phyloP scores from a whole-genome alignment of 2,329 filamentous ascomycete species.

The Thermothelomyces thermophilus region DNA sequence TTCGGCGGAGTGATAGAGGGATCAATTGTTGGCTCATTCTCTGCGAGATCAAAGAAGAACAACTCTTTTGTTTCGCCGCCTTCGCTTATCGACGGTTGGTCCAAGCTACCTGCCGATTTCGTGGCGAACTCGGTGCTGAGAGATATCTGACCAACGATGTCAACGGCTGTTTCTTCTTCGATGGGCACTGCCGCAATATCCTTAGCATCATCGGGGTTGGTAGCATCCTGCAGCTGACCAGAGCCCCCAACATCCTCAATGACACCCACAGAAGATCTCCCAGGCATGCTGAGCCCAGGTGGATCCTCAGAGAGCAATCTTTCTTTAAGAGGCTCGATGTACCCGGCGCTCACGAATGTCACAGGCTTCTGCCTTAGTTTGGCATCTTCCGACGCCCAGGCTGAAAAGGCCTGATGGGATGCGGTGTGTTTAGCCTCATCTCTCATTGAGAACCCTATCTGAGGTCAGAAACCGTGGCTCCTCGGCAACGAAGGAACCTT shows the following conservation, averaged over 20 bases:
- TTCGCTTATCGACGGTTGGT: neutral
- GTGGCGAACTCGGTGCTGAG: neutral
- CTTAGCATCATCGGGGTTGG: too few species aligned
- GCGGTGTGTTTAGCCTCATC: slow-evolving; percentile 47
- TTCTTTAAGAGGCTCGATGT: slow-evolving; percentile 43
- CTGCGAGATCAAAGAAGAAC: slow-evolving; percentile 36
- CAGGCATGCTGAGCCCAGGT: neutral
- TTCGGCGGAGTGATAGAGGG: slow-evolving; percentile 7
- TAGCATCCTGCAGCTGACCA: too few species aligned
- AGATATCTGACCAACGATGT: neutral
- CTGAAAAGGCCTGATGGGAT: slow-evolving; percentile 38
- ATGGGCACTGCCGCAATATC: neutral
- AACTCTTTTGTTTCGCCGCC: slow-evolving; percentile 3
- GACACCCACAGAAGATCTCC: neutral
- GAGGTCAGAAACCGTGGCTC: slow-evolving; percentile 7
- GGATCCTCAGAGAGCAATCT: slow-evolving; percentile 24
- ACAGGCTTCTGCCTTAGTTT: slow-evolving; percentile 45
- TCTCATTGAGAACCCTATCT: slow-evolving; percentile 35
- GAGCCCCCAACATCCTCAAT: too few species aligned
- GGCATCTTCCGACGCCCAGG: slow-evolving; percentile 27
- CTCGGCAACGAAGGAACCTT: neutral
- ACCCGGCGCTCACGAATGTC: slow-evolving; percentile 47
- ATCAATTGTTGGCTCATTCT: slow-evolving; percentile 25
- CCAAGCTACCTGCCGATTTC: neutral
- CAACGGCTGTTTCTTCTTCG: neutral